Evolutionary conservation across 202 grass and related monocot species (phyloP), one percentile per base, ranked within the genome.

Genomic region (Brachypodium distachyon): DNA sequence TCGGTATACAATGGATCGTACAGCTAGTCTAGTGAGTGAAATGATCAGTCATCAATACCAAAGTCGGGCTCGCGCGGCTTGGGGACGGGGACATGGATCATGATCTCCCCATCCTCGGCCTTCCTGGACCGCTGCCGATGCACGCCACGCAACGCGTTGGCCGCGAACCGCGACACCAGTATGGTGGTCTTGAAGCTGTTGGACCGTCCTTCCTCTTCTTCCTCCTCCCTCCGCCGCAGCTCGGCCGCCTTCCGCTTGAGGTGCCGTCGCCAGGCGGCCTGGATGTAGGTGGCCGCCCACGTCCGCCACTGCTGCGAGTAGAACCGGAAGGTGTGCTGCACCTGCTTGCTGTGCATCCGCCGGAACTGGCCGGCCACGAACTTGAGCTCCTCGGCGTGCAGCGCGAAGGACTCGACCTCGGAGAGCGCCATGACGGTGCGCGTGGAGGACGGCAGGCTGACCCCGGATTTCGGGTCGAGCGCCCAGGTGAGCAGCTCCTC

Each of bases 231-330:
- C 21, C 78, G 84, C 33, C 88, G 84, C 28, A 57, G 28, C 74
- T 97, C 93, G 4, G 78, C 78, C 0, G 60, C 61, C 72, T 78
- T 91, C 47, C 94, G 79, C 78, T 91, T 97, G 18, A 79, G 56
- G 64, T 91, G 89, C 0, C 94, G 39, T 4, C 90, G 75, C 88
- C 94, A 97, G 0, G 94, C 94, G 0, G 94, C 90, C 81, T 97
- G 88, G 69, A 97, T 83, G 79, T 91, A 97, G 54, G 80, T 82
- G 12, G 94, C 81, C 3, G 94, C 94, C 90, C 90, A 93, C 0
- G 88, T 91, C 21, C 88, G 77, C 94, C 94, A 97, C 81, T 97
- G 88, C 74, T 97, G 94, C 17, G 90, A 97, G 76, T 97, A 97
- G 87, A 97, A 97, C 31, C 90, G 19, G 72, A 97, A 97, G 2